Evolutionary conservation across 2,329 filamentous ascomycete genomes (phyloP), one percentile per base, ranked within the genome.

Genomic region (Ophiostoma piceae): DNA sequence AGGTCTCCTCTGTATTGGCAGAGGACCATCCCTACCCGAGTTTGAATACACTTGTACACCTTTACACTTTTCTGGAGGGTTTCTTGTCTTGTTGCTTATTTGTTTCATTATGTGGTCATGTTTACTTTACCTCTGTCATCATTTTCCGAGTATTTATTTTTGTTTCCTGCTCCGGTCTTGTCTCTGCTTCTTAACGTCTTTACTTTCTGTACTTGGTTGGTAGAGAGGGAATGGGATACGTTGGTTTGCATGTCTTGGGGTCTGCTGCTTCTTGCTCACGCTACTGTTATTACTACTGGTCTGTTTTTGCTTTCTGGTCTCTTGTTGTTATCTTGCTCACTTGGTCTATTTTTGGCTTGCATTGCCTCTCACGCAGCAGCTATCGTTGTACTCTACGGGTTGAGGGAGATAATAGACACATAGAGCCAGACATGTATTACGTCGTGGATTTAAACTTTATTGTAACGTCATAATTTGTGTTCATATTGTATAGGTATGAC

Each of bases 81-180:
- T n/a, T 69, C 60, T 71, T 66, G 39, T 26, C 9, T 29, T 37
- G 41, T n/a, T 22, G n/a, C 19, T 37, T 39, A 35, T 16, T 69
- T 37, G n/a, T 26, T 41, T 39, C 19, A 26, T 57, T 37, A 66
- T 66, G 39, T 32, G n/a, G 22, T 51, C 26, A 29, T 67, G 11
- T 26, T 39, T 29, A 29, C 26, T 29, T 43, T 39, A 39, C 41
- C 19, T n/a, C 26, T 35, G 35, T 35, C 35, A 35, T 14, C 9
- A 12, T 41, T 41, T 41, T 12, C 22, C 12, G n/a, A n/a, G 6
- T 35, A 16, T 41, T 39, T 66, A 39, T 19, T 2, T 8, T 47
- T 32, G 9, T 41, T n/a, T 22, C 19, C 14, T 47, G 8, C 41
- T 43, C 26, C 35, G 35, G 35, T n/a, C 16, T 67, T 35, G 35